Evolutionary conservation across 2,329 filamentous ascomycete species (phyloP), one percentile per base, ranked within the genome.

Genomic region (Cladophialophora exuberans): DNA sequence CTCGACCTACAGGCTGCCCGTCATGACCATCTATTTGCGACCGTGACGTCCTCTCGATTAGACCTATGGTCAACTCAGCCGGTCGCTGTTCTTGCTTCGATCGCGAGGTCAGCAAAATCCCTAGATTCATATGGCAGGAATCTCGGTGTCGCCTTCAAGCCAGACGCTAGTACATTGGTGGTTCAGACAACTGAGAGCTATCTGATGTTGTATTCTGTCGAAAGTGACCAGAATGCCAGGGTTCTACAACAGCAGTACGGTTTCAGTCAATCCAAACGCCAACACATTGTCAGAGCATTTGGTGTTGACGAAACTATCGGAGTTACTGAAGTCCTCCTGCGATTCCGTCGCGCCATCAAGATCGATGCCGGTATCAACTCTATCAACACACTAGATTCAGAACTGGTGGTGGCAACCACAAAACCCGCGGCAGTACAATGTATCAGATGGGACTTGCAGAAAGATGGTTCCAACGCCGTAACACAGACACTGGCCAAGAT

Each of bases 11-110:
- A 85, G 61, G 83, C 91, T 35, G 89, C 92, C 2, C 84, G 92
- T 39, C 86, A 83, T 52, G 92, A 92, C 35, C 87, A 92, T 66
- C 76, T 88, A 59, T 97, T 99, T 73, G 89, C 89, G 47, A 90
- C 90, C 42, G 90, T 97, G 67, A 97, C 93, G 1, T 77, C 83
- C 4, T 89, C 89, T 1, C 88, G 89, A 10, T 84, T 99, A 70
- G 90, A 89, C n/a, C 81, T 99, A 63, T 99, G 94, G 94, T 94
- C 99, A 75, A 93, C 90, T 52, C 93, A 93, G 88, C 94, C 94
- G 44, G 92, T 90, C 50, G 91, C 92, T 20, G 84, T 97, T 25
- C 82, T 97, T 49, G 91, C 91, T 56, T 84, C 91, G 22, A 86
- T 97, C 43, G 81, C 91, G 56, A 88, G 94, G 62, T 97, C 94